Evolutionary conservation across 2,329 filamentous ascomycete species (phyloP), one percentile per base, ranked within the genome.

Genomic region (Aspergillus pseudoglaucus): DNA sequence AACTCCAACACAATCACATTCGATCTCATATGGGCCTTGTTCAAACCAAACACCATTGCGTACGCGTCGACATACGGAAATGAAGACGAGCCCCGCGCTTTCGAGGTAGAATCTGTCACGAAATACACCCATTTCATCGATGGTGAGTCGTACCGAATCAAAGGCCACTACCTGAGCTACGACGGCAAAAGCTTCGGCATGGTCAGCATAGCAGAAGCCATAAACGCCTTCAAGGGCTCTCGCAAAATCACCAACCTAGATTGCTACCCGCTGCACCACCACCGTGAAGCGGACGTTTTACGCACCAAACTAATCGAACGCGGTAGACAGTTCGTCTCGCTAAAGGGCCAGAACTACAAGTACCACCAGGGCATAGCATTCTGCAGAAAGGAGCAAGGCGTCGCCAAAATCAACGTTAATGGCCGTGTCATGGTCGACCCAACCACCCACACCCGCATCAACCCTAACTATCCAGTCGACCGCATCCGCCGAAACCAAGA

Each of bases 391-490:
- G 88, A 88, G 73, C 84, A 84, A 59, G 73, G 77, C 49, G 73
- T 88, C 12, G 72, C 87, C 62, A 91, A 89, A 65, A 84, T 94
- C 67, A 89, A 89, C 61, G 85, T 95, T 65, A 88, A 90, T 53
- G 87, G 89, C 15, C 83, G 90, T 25, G 79, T 95, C 53, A 95
- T 95, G 89, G 76, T 95, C 20, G 90, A 95, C 61, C 82, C 88
- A 0, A 82, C 82, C 3, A 87, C 87, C 38, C 90, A 94, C 69
- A 82, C 88, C 7, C 81, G 88, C 30, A 87, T 91, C 65, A 88
- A 93, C 56, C 87, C 90, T 1, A 95, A 95, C 63, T 95, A 95
- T 56, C 80, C 80, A 0, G 81, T 91, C 57, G 88, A 85, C 18
- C 76, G 80, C 1, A 83, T 95, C 47, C 83, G 85, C 44, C 81